A percentile compares a stretch with the other conserved stretches of the same genome.
Evolutionary conservation across 1,139 yeast genomes (phyloP).

Genomic region (Hemisphaericaspora subhashii): DNA sequence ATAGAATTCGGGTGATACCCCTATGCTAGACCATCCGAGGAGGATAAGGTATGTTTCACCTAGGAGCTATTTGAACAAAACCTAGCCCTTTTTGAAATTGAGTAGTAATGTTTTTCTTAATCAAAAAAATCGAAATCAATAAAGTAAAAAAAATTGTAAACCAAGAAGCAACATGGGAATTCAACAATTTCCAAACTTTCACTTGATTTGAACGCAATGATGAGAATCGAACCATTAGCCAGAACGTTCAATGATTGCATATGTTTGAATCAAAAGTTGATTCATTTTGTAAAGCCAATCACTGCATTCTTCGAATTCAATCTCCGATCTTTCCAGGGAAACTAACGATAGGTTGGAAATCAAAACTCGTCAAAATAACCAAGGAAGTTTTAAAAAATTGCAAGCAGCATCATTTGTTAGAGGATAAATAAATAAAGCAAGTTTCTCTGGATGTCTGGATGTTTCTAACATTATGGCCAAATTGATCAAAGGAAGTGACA

Average conservation of each 20-base stretch:
- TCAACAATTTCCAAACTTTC: neutral
- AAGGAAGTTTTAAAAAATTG: neutral
- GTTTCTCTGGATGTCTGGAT: neutral
- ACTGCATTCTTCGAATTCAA: neutral
- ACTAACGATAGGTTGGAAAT: neutral
- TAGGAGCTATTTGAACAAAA: slow-evolving; percentile 1
- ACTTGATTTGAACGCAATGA: neutral
- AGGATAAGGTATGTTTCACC: slow-evolving; percentile 3
- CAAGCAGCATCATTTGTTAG: neutral
- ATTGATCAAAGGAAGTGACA: neutral
- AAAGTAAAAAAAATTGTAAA: neutral
- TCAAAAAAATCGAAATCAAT: slow-evolving; percentile 1
- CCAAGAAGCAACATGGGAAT: neutral
- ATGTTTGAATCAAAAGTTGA: neutral
- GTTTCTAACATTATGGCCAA: neutral
- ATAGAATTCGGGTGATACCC: neutral
- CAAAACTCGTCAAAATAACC: neutral
- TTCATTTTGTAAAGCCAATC: slow-evolving; percentile 2
- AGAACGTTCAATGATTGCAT: slow-evolving; percentile 1
- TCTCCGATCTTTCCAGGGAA: neutral
- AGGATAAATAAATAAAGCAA: neutral
- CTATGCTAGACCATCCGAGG: slow-evolving; percentile 3
- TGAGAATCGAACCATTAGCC: neutral
- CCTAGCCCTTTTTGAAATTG: neutral
- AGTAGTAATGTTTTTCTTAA: neutral